Base-by-base conservation (phyloP, 139 green algal species). In the Tetradesmus lagerheimii region DNA sequence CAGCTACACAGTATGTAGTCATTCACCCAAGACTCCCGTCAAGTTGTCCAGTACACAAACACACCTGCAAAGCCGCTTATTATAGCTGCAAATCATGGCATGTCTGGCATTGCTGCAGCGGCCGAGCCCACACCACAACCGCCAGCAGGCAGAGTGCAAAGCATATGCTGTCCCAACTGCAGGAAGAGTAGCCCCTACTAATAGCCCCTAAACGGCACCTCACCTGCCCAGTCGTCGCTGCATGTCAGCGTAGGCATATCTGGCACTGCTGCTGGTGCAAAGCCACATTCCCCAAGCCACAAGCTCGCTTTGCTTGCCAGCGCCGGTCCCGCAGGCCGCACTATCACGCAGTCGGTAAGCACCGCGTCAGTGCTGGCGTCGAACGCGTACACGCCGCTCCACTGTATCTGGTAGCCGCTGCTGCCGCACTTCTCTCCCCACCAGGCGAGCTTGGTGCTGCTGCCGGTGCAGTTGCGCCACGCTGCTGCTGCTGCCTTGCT, bases 391-490 rank as follows among this genome's bases (percentile, higher is more conserved):
- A 91, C 79, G 16, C 87, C 78, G 0, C 38, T 43, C 57, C 79
- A 91, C 25, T 47, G 57, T 16, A 79, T 43, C 57, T 71, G 29
- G 29, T 41, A 50, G n/a, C 31, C 31, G 27, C 37, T 80, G 35
- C 25, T 38, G 20, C 87, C 77, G n/a, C 87, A 91, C 18, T 39
- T 53, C 53, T 91, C 78, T 18, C 87, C 78, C 29, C 41, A 91
- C 87, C 87, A 91, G 12, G 79, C 87, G 0, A 91, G 35, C 57
- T 38, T 78, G 27, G 27, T 35, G 11, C 37, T 29, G 34, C 35
- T 5, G 25, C 34, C 78, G 15, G 41, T 47, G 53, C 87, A 86
- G 12, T 50, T 31, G 0, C n/a, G 62, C 43, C 81, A 87, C 12
- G 71, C n/a, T 23, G 71, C 29, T 67, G 37, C 12, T 43, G 57